Base-by-base conservation (phyloP, 169 alveolate genomes). In the Plasmodium ovale region DNA sequence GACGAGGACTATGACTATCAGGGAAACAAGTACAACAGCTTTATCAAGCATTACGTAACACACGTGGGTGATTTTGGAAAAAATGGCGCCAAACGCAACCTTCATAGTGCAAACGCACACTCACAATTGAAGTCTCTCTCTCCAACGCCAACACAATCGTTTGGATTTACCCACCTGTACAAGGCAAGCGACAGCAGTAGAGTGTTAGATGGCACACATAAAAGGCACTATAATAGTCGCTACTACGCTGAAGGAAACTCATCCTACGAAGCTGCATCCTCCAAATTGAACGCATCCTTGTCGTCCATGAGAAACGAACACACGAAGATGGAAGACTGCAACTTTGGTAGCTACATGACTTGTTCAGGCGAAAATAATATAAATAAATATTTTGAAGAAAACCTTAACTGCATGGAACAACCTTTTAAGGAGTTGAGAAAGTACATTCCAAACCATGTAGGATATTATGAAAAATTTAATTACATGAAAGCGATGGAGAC, bases 1-100 rank as follows among this genome's bases (percentile, higher is more conserved):
- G 37, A 37, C 39, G 21, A 73, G 2, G 54, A 59, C 35, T 23
- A 19, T 3, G n/a, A 37, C 12, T 1, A n/a, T 37, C 12, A 33
- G 25, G 44, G n/a, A 3, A 39, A 73, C 6, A 19, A 59, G 2
- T 73, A 58, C 31, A 29, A 21, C 42, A 65, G 47, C n/a, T 58
- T 73, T 58, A 16, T 73, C 5, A 58, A 35, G 35, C 88, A 73
- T 49, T 73, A 73, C 35, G 88, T 59, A 58, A 73, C 88, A 9
- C 25, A 21, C 3, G 88, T 21, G 56, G 88, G 88, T 3, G 19
- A 21, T 4, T 25, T 35, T 6, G 29, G 59, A 31, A 72, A 64
- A 72, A 14, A 23, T 72, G 29, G 16, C 7, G 56, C 25, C 31
- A 72, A 72, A 71, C 7, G 33, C 53, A 16, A 14, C 58, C 6